Percentiles rank a stretch among this genome's conserved stretches.
phyloP scores from a whole-genome alignment of 2,329 filamentous ascomycete genomes.

The Ilyonectria sp. region DNA sequence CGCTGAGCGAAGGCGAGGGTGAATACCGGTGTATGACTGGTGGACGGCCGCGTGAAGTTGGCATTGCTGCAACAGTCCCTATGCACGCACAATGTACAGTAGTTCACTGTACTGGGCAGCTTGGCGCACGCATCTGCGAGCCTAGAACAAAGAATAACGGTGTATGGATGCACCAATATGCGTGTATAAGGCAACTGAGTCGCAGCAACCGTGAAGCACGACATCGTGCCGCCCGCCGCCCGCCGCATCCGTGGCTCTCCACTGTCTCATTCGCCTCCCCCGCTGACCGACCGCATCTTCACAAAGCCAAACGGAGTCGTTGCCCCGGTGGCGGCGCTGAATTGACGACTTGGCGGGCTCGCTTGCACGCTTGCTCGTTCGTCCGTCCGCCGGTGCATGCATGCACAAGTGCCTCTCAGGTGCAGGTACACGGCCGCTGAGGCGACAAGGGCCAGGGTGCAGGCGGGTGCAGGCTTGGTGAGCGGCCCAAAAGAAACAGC shows the following conservation, averaged over 20 bases:
- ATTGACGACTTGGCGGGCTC: constrained; percentile 24
- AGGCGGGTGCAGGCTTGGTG: constrained; percentile 23
- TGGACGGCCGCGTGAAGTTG: background rate
- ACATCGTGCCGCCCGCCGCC: constrained; percentile 46
- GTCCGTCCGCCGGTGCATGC: constrained; percentile 35
- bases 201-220: constrained; percentile 41
- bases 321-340: constrained; percentile 25
- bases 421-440: constrained; percentile 46
- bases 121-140: constrained; percentile 4
- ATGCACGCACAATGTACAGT: background rate
- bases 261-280: constrained; percentile 45
- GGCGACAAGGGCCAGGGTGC: constrained; percentile 38
- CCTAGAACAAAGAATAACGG: background rate
- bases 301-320: constrained; percentile 10
- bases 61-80: background rate
- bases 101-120: background rate
- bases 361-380: constrained; percentile 30
- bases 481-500: constrained; percentile 40
- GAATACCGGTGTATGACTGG: background rate
- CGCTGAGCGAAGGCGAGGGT: background rate
- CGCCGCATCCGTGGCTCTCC: constrained; percentile 38
- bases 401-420: constrained; percentile 44
- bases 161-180: constrained; percentile 13
- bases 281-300: constrained; percentile 16
- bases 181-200: constrained; percentile 35